phyloP scores from a whole-genome alignment of 257 asterid species.

The Nicotiana knightiana region DNA sequence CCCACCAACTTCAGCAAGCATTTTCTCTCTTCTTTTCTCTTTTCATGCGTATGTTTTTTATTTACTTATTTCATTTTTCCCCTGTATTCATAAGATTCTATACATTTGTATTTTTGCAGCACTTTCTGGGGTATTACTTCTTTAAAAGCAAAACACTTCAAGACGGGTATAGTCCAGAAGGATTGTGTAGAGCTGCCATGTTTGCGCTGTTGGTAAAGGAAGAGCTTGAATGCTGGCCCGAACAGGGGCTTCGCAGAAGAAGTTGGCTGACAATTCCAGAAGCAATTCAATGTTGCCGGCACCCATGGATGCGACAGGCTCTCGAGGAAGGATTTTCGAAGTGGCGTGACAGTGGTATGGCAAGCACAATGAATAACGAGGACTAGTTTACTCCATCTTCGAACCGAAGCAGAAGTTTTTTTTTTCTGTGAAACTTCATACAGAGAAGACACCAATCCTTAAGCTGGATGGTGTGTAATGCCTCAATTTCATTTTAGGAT shows the following conservation, averaged over 20 bases:
- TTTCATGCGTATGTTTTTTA: neutral
- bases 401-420: neutral
- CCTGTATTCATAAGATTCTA: neutral
- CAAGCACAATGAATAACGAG: constrained; percentile 42
- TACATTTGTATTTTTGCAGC: neutral
- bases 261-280: constrained; percentile 69
- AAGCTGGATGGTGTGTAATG: neutral
- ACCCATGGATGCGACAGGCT: constrained; percentile 83
- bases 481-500: neutral
- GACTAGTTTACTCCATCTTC: constrained; percentile 11
- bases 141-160: constrained; percentile 88
- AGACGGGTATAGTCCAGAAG: constrained; percentile 83
- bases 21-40: no score
- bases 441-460: neutral
- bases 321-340: constrained; percentile 62
- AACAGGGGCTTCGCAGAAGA: constrained; percentile 52
- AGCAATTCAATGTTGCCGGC: constrained; percentile 63
- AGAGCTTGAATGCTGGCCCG: constrained; percentile 90
- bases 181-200: constrained; percentile 82
- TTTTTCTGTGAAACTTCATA: neutral
- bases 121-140: constrained; percentile 40
- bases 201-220: constrained; percentile 74
- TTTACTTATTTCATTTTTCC: neutral
- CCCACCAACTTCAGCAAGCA: neutral
- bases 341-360: constrained; percentile 67